These are phyloP conservation scores for Polychytrium aggregatum DNA, from an alignment of 192 early-diverging fungal species.

Conservation along the genomic window DNA sequence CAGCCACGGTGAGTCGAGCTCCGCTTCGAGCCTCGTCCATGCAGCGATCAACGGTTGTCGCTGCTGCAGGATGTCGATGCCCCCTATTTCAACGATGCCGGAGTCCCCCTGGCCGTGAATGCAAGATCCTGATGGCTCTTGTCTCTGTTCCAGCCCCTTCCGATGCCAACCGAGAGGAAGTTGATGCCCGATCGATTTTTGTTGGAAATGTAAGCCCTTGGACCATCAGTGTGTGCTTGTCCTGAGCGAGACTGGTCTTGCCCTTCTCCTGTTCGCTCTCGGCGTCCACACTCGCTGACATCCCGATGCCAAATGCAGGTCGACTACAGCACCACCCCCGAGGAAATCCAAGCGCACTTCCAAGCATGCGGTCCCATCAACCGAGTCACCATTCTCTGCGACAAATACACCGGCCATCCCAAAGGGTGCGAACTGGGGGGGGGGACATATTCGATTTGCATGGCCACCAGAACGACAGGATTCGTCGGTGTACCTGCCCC, in stretches of 20 bases:
- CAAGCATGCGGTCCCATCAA: conserved; percentile 93
- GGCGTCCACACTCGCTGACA: no score
- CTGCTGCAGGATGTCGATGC: conserved; percentile 1
- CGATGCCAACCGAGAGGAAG: conserved; percentile 51
- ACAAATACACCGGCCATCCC: conserved; percentile 75
- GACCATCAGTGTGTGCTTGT: no score
- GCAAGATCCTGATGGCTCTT: neutral
- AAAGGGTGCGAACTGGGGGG: conserved; percentile 18
- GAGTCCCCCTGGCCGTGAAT: neutral
- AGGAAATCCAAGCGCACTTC: conserved; percentile 91
- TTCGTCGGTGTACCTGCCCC: no score
- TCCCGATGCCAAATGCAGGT: no score
- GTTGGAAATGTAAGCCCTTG: conserved; percentile 69
- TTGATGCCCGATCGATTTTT: conserved; percentile 82
- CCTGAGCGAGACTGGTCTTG: no score
- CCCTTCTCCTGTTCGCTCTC: no score
- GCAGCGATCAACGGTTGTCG: no score
- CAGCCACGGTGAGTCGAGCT: no score
- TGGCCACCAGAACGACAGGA: no score
- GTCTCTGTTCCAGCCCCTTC: neutral
- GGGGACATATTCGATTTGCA: no score
- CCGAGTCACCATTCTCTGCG: conserved; percentile 89
- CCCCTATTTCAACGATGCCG: no score
- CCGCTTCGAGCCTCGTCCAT: no score
- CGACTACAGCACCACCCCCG: conserved; percentile 87